Percentiles rank a stretch among this genome's conserved stretches.
phyloP scores from a whole-genome alignment of 108 stramenopile genomes.

The Cyclotella cryptica region DNA sequence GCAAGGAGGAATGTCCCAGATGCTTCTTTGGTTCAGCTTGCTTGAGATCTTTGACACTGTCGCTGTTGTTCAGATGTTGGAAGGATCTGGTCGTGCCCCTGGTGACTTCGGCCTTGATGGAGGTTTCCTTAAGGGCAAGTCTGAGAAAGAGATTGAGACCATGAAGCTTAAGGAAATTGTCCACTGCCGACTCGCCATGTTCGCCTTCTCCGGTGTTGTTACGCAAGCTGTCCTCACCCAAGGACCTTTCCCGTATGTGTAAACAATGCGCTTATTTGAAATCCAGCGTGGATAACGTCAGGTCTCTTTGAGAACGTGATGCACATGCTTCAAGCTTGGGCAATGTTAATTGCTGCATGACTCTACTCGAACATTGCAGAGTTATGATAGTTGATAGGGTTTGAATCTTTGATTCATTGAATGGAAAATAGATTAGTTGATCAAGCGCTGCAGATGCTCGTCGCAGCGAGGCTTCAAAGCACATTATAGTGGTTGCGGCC shows the following conservation, averaged over 20 bases:
- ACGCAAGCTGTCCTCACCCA: constrained; percentile 93
- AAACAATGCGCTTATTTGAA: constrained; percentile 26
- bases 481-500: not conserved
- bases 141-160: constrained; percentile 70
- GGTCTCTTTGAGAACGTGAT: not conserved
- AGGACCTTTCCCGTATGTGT: constrained; percentile 87
- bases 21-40: constrained; percentile 77
- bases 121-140: constrained; percentile 82
- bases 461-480: not conserved
- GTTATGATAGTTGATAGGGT: not conserved
- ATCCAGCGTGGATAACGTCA: not conserved
- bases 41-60: constrained; percentile 78
- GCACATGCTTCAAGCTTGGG: not conserved
- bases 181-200: constrained; percentile 92
- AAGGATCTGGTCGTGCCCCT: constrained; percentile 92
- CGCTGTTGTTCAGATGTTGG: constrained; percentile 85
- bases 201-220: constrained; percentile 90
- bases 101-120: constrained; percentile 95
- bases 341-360: constrained; percentile 3
- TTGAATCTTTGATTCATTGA: constrained; percentile 17
- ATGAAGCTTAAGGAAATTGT: constrained; percentile 90
- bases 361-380: not conserved
- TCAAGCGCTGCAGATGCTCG: not conserved
- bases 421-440: constrained; percentile 5
- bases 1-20: constrained; percentile 89